phyloP scores from a whole-genome alignment of 2,329 filamentous ascomycete species.

The Microsporum ferrugineum region DNA sequence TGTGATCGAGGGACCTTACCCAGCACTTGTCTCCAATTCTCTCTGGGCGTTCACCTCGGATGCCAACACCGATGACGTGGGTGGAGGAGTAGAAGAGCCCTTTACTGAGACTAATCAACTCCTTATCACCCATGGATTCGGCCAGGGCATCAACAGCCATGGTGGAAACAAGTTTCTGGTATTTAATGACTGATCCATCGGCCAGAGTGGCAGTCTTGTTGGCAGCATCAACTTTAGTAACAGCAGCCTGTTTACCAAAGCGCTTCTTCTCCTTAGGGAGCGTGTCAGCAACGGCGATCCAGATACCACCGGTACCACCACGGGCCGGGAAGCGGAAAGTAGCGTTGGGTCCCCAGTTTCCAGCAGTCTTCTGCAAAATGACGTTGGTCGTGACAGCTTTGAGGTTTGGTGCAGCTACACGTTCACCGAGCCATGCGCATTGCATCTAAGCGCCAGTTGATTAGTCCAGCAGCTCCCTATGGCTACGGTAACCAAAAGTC shows the following conservation, averaged over 20 bases:
- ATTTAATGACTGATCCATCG: conserved; percentile 79
- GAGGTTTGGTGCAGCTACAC: conserved; percentile 90
- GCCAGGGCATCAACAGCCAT: conserved; percentile 89
- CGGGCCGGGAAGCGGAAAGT: conserved; percentile 96
- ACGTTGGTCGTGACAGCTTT: conserved; percentile 91
- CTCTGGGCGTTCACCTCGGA: conserved; percentile 82
- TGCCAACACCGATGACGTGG: conserved; percentile 90
- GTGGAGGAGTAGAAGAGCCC: conserved; percentile 93
- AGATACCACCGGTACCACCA: conserved; percentile 95
- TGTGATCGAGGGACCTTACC: conserved; percentile 41
- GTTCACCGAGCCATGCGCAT: conserved; percentile 96
- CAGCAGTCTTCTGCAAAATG: conserved; percentile 88
- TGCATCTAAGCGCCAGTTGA: conserved; percentile 60
- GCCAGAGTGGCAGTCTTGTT: conserved; percentile 71
- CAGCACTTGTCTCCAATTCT: conserved; percentile 99
- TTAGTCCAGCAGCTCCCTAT: neutral
- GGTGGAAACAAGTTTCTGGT: conserved; percentile 86
- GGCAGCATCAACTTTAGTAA: conserved; percentile 75
- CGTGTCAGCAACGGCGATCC: conserved; percentile 92
- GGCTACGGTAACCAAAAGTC: conserved; percentile 15
- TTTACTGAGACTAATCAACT: conserved; percentile 74
- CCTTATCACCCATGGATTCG: conserved; percentile 75
- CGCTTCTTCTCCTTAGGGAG: conserved; percentile 82
- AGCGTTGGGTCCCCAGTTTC: conserved; percentile 95
- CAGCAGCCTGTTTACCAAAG: conserved; percentile 74